Conservation (phyloP, 2,329 filamentous ascomycete genomes). For the Sporothrix humicola region DNA sequence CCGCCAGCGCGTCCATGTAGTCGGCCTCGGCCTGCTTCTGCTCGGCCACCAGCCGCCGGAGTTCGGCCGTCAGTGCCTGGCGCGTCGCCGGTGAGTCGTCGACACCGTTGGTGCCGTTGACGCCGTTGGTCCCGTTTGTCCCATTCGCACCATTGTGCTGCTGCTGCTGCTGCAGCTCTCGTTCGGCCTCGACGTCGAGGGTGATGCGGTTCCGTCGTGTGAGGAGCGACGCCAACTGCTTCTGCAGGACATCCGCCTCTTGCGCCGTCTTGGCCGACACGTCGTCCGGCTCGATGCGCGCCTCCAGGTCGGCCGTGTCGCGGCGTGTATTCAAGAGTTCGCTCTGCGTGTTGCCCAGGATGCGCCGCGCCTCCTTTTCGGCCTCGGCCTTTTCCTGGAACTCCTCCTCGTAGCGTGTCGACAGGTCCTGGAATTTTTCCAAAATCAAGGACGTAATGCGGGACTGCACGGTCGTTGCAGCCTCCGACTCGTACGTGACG, state of each 20-base stretch:
- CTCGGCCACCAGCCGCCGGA: constrained; percentile 62
- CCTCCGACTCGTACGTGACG: constrained; percentile 62
- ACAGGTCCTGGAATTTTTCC: constrained; percentile 74
- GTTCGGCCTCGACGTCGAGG: constrained; percentile 58
- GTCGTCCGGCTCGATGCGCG: constrained; percentile 61
- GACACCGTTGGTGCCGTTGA: constrained; percentile 40
- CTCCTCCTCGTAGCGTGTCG: constrained; percentile 74
- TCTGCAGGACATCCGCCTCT: constrained; percentile 56
- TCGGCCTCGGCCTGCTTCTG: constrained; percentile 68
- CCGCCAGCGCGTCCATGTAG: constrained; percentile 70
- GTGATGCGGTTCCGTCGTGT: constrained; percentile 59
- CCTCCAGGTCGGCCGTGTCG: constrained; percentile 64
- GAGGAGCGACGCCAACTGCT: constrained; percentile 45
- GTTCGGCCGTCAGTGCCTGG: constrained; percentile 61
- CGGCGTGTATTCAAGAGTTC: constrained; percentile 68
- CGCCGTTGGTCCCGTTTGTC: constrained; percentile 46
- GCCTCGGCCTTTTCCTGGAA: constrained; percentile 74
- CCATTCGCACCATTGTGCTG: constrained; percentile 37
- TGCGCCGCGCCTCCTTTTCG: constrained; percentile 69
- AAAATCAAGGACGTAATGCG: constrained; percentile 72
- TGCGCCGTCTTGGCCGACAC: constrained; percentile 55
- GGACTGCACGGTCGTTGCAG: constrained; percentile 71
- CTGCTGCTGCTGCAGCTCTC: constrained; percentile 51
- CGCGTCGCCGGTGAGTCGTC: constrained; percentile 61
- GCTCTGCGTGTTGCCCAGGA: constrained; percentile 69